Conservation (phyloP, 2,329 filamentous ascomycete genomes). For the Mariannaea sp. region DNA sequence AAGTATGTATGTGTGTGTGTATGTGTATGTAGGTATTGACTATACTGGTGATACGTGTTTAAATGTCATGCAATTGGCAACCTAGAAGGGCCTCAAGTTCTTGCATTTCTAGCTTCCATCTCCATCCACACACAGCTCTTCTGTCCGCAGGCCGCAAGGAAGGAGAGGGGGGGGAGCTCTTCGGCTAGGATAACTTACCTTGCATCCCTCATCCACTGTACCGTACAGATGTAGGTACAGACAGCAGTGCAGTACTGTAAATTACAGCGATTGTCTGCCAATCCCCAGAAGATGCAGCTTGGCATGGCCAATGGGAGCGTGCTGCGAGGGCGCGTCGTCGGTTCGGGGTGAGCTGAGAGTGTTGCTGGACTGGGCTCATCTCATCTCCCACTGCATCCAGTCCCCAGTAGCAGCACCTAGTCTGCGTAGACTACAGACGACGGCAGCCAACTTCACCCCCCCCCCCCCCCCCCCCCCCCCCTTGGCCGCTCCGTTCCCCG, state of each 20-base stretch:
- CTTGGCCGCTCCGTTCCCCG: not conserved
- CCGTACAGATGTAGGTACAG: too few relatives aligned
- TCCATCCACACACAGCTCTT: conserved; percentile 4
- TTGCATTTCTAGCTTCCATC: not conserved
- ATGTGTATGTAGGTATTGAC: not conserved
- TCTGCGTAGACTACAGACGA: too few relatives aligned
- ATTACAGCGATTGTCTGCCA: too few relatives aligned
- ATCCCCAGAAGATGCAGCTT: not conserved
- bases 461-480: conserved; percentile 4
- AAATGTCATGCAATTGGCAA: not conserved
- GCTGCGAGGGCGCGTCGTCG: conserved; percentile 14
- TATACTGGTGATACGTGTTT: not conserved
- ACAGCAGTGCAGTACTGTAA: too few relatives aligned
- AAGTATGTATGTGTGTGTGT: not conserved
- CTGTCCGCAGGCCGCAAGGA: conserved; percentile 2
- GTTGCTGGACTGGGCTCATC: conserved; percentile 18
- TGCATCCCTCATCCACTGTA: too few relatives aligned
- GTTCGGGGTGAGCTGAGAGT: conserved; percentile 17
- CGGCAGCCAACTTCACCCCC: conserved; percentile 4
- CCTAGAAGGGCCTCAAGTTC: not conserved
- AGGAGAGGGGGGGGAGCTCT: too few relatives aligned
- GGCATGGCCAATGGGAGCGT: conserved; percentile 17
- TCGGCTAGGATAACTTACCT: too few relatives aligned
- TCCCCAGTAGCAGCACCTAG: conserved; percentile 3
- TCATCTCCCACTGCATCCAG: conserved; percentile 12